phyloP scores from a whole-genome alignment of 2,329 filamentous ascomycete genomes.

The Clathrospora elynae region DNA sequence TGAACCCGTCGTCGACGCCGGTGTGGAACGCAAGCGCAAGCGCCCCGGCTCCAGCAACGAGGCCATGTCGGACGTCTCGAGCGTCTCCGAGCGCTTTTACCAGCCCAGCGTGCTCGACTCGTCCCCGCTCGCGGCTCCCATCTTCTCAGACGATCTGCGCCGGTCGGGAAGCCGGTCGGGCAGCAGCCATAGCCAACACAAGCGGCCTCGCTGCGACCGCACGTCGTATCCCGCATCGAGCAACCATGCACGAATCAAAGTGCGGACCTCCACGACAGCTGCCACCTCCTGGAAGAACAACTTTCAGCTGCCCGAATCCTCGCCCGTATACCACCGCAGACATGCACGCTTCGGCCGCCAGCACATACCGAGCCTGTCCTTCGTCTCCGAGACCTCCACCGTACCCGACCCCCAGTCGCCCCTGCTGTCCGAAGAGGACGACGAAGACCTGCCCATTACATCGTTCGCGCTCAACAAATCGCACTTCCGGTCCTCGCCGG shows the following conservation, averaged over 20 bases:
- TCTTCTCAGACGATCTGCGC: slow-evolving; percentile 82
- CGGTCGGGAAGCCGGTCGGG: slow-evolving; percentile 59
- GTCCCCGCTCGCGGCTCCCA: slow-evolving; percentile 78
- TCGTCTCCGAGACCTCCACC: slow-evolving; percentile 73
- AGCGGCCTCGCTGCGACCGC: slow-evolving; percentile 43
- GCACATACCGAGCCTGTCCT: slow-evolving; percentile 74
- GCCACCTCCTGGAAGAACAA: slow-evolving; percentile 73
- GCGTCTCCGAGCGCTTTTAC: slow-evolving; percentile 76
- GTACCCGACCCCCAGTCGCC: slow-evolving; percentile 65
- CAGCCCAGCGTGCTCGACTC: slow-evolving; percentile 74
- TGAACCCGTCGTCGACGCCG: slow-evolving; percentile 79
- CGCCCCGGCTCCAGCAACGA: slow-evolving; percentile 70
- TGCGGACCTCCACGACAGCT: slow-evolving; percentile 63
- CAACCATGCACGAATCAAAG: slow-evolving; percentile 71
- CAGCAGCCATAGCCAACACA: slow-evolving; percentile 56
- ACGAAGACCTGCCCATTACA: slow-evolving; percentile 76
- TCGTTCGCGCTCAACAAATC: slow-evolving; percentile 68
- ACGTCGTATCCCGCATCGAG: slow-evolving; percentile 50
- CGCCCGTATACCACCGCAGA: slow-evolving; percentile 78
- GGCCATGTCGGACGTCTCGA: slow-evolving; percentile 83
- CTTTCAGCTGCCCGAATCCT: slow-evolving; percentile 81
- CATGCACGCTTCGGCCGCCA: slow-evolving; percentile 73
- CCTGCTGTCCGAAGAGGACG: slow-evolving; percentile 76
- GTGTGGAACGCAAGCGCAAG: slow-evolving; percentile 74
- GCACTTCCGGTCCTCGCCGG: slow-evolving; percentile 76